Evolutionary conservation across 768 basidiomycete genomes (phyloP), one percentile per base, ranked within the genome.

Genomic region (Amanita phalloides): DNA sequence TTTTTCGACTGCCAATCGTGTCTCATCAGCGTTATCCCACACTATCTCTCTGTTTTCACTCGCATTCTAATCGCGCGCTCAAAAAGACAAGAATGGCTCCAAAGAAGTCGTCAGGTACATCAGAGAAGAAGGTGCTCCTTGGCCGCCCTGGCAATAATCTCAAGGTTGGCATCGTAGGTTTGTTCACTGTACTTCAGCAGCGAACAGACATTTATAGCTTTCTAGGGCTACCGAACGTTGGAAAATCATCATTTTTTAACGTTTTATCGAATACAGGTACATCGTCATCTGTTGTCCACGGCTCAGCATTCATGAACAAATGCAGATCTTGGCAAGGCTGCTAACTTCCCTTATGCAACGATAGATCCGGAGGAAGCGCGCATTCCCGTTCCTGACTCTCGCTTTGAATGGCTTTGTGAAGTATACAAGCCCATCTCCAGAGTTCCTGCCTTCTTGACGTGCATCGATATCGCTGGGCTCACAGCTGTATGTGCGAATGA

Each of bases 171-270:
- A 95, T 96, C 78, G 95, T 97, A 76, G 94, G 90, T 90, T 68
- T 69, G 84, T 79, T 36, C 17, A 52, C 54, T 54, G 57, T 53
- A 39, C 49, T 30, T 32, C 28, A 54, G 55, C 33, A 39, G 57
- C 51, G 45, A 57, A 49, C 54, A 62, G 45, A 64, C 54, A 55
- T 54, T 60, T 7, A 54, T 43, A 43, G 28, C 55, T 52, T 36
- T 26, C 37, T 48, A 92, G 89, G 90, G 65, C 69, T 96, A 37
- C 93, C 95, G 49, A 97, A 99, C 66, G 95, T 98, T 59, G 96
- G 96, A 56, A 98, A 99, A 69, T 93, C 90, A 0, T 96, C 93
- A n/a, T 95, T 98, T 70, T 99, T 99, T 81, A 99, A 99, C 68
- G 86, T 77, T 36, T 79, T 98, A 48, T 94, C 95, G 30, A 81